Percentiles rank a stretch among this genome's conserved stretches.
These are phyloP conservation scores for Malassezia obtusa DNA, from an alignment of 1,284 basidiomycete genomes.

Conservation along the genomic window DNA sequence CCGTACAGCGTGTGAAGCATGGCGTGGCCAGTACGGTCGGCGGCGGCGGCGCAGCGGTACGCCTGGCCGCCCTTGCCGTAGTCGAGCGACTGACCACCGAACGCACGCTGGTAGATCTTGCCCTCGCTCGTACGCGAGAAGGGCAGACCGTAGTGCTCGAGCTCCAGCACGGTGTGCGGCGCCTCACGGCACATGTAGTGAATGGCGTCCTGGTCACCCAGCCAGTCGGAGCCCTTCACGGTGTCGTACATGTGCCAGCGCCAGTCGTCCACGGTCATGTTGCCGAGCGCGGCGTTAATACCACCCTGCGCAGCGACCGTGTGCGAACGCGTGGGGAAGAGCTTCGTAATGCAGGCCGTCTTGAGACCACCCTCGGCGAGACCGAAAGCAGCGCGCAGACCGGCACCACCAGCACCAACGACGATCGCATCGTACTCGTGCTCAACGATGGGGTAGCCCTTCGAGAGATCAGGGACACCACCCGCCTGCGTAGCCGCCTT, in stretches of 20 bases:
- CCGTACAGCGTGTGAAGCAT: conserved; percentile 97
- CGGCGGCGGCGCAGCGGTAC: conserved; percentile 95
- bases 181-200: conserved; percentile 99
- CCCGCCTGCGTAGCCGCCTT: conserved; percentile 57
- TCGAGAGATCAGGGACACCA: conserved; percentile 48
- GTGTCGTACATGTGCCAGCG: conserved; percentile 99
- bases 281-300: conserved; percentile 97
- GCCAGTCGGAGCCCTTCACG: conserved; percentile 99
- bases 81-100: conserved; percentile 95
- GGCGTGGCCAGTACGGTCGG: conserved; percentile 97
- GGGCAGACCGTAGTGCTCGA: conserved; percentile 97
- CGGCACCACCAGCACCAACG: conserved; percentile 81
- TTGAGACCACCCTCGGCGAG: conserved; percentile 97
- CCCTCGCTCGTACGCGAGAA: conserved; percentile 98
- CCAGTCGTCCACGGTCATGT: conserved; percentile 71
- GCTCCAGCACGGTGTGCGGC: conserved; percentile 81
- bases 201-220: conserved; percentile 98
- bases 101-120: conserved; percentile 99
- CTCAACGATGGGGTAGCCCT: conserved; percentile 87
- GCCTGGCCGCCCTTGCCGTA: conserved; percentile 98
- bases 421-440: conserved; percentile 56
- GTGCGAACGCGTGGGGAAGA: conserved; percentile 98
- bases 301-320: conserved; percentile 99
- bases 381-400: conserved; percentile 95
- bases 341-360: conserved; percentile 84